These are phyloP conservation scores for Umbilicus rupestris DNA, from an alignment of 164 flowering plant species.

Conservation along the genomic window DNA sequence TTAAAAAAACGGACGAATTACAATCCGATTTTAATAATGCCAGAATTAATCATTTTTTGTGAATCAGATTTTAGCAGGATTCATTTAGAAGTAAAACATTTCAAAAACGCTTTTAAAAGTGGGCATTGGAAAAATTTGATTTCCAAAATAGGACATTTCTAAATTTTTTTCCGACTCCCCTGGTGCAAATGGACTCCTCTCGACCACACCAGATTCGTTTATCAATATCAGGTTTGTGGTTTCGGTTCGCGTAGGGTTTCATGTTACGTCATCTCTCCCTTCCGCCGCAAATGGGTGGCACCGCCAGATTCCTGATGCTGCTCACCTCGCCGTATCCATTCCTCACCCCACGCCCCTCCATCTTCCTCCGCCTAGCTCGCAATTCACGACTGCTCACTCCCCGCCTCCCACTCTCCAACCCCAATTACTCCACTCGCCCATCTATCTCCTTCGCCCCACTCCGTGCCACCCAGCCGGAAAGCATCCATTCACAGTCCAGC, in stretches of 20 bases:
- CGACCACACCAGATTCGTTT: too few relatives aligned
- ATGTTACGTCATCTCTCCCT: neutral
- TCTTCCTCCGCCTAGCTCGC: constrained; percentile 24
- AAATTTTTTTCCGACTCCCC: too few relatives aligned
- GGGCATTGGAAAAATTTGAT: too few relatives aligned
- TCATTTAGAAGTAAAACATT: too few relatives aligned
- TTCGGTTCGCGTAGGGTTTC: neutral
- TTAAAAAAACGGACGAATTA: too few relatives aligned
- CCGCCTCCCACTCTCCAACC: constrained; percentile 4
- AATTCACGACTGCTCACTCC: constrained; percentile 10
- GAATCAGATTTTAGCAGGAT: too few relatives aligned
- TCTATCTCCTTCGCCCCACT: constrained; percentile 4
- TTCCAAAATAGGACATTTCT: too few relatives aligned
- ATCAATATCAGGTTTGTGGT: too few relatives aligned
- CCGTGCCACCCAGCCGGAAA: constrained; percentile 5
- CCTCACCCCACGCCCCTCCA: constrained; percentile 20
- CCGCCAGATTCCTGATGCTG: constrained; percentile 35
- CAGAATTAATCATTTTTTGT: too few relatives aligned
- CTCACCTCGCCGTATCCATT: constrained; percentile 26
- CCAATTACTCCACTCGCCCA: constrained; percentile 6
- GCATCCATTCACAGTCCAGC: constrained; percentile 21
- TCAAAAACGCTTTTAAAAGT: too few relatives aligned
- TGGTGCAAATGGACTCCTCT: too few relatives aligned
- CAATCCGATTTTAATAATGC: too few relatives aligned
- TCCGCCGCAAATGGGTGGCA: constrained; percentile 32